Conservation (phyloP, 306 rosid species). For the Vachellia pachyceras region DNA sequence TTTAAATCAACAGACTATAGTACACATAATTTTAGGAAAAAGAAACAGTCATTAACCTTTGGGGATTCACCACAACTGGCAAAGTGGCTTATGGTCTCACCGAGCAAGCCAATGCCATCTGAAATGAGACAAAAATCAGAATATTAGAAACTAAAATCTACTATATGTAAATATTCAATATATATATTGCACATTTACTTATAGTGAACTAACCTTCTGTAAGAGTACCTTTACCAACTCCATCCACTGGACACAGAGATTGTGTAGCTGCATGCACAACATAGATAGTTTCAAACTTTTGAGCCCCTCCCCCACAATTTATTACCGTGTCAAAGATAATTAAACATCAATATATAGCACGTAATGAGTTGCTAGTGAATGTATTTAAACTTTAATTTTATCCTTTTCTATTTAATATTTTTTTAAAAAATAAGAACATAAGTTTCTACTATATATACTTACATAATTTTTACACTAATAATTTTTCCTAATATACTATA, state of each 20-base stretch:
- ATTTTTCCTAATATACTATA: neutral
- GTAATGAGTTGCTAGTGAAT: neutral
- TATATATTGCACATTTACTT: slow-evolving; percentile 12
- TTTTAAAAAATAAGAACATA: neutral
- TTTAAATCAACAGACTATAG: slow-evolving; percentile 29
- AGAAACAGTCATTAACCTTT: slow-evolving; percentile 63
- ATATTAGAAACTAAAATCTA: slow-evolving; percentile 30
- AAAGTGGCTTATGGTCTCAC: slow-evolving; percentile 84
- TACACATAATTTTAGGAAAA: slow-evolving; percentile 28
- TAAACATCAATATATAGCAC: neutral
- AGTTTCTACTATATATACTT: neutral
- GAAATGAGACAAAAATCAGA: slow-evolving; percentile 45
- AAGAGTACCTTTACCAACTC: slow-evolving; percentile 97
- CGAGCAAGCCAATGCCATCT: slow-evolving; percentile 95
- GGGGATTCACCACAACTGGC: slow-evolving; percentile 71
- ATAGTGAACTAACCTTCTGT: slow-evolving; percentile 81
- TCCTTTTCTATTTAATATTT: neutral
- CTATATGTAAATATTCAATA: slow-evolving; percentile 29
- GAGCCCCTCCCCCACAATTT: neutral
- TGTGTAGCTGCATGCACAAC: slow-evolving; percentile 85
- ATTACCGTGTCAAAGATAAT: neutral
- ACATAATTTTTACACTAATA: no score
- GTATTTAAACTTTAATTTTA: neutral
- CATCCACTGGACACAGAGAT: slow-evolving; percentile 86
- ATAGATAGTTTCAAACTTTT: neutral